Base-by-base conservation (phyloP, 768 basidiomycete species). In the Agaricus bisporus region DNA sequence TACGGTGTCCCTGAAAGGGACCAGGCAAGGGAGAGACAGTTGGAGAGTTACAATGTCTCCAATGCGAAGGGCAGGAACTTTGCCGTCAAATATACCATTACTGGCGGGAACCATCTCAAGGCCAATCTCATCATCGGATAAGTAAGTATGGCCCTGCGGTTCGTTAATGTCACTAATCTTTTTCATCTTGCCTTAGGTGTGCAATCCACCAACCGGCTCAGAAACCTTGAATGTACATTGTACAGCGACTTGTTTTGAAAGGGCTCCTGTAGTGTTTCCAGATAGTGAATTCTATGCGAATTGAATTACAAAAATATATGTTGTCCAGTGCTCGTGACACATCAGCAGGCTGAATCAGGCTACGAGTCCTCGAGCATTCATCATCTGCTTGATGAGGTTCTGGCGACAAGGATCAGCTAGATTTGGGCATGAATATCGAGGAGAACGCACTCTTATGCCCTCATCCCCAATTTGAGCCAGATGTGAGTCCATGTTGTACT, bases 301-400 rank as follows among this genome's bases (percentile, higher is more conserved):
- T 22, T 22, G 22, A 22, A 22, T 2, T 4, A 22, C 22, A n/a
- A 22, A 22, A 22, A 22, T 22, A 22, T 22, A 22, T 22, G 22
- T 22, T 22, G 22, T 22, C 22, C 22, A 22, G 22, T 22, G 22
- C 1, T 2, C 4, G n/a, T n/a, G 2, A 22, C 22, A 22, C 22
- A 22, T 22, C 22, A 2, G 22, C 22, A 22, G 22, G 22, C 22
- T 22, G 4, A 22, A 22, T 22, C 22, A 22, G 22, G 4, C 22
- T 22, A 22, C 22, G 22, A 22, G 22, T 22, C 4, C 4, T 22
- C 22, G 22, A 22, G 22, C 22, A 22, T 22, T 22, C 22, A 95
- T 86, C 97, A 99, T 98, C 60, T 85, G 83, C 52, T 83, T 85
- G 64, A 98, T 88, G 66, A 98, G 78, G 18, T 74, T 74, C 95